Percentiles rank a stretch among this genome's conserved stretches.
These are phyloP conservation scores for Rhodotorula sp. DNA, from an alignment of 1,284 basidiomycete genomes.

Conservation along the genomic window DNA sequence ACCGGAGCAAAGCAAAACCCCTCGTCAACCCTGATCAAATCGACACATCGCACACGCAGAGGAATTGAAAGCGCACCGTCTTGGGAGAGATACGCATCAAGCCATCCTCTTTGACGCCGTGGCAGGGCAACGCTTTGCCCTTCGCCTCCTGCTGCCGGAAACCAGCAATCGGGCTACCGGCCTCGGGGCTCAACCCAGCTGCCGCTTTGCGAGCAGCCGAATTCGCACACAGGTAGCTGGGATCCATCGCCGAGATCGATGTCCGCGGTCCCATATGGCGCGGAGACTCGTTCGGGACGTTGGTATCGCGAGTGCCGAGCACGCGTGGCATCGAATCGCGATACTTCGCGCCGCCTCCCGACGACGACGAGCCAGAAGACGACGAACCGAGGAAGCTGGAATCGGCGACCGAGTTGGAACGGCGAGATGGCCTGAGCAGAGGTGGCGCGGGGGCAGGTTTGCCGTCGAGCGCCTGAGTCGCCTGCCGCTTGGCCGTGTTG, in stretches of 20 bases:
- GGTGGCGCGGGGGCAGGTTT: slow-evolving; percentile 18
- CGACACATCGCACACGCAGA: background rate
- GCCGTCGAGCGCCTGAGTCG: slow-evolving; percentile 31
- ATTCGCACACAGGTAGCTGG: slow-evolving; percentile 9
- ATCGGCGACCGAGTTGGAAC: slow-evolving; percentile 39
- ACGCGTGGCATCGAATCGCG: background rate
- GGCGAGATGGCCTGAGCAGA: slow-evolving; percentile 11
- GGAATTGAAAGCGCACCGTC: slow-evolving; percentile 61
- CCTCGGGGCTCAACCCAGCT: slow-evolving; percentile 31
- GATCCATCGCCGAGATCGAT: slow-evolving; percentile 7
- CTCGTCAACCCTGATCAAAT: background rate
- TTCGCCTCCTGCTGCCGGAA: slow-evolving; percentile 90
- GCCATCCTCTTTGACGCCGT: slow-evolving; percentile 88
- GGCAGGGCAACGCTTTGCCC: slow-evolving; percentile 91
- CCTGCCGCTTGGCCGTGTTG: slow-evolving; percentile 37
- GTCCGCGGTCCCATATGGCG: slow-evolving; percentile 9
- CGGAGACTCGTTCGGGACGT: slow-evolving; percentile 25
- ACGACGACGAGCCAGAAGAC: background rate
- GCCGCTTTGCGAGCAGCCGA: background rate
- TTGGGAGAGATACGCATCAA: slow-evolving; percentile 81
- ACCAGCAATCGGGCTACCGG: slow-evolving; percentile 56
- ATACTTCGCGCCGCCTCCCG: background rate
- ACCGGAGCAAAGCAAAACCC: background rate
- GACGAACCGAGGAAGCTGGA: background rate
- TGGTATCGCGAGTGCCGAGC: slow-evolving; percentile 11